Percentiles rank a stretch among this genome's conserved stretches.
Conservation (phyloP, 805 yeast genomes). For the Teunomyces stri region DNA sequence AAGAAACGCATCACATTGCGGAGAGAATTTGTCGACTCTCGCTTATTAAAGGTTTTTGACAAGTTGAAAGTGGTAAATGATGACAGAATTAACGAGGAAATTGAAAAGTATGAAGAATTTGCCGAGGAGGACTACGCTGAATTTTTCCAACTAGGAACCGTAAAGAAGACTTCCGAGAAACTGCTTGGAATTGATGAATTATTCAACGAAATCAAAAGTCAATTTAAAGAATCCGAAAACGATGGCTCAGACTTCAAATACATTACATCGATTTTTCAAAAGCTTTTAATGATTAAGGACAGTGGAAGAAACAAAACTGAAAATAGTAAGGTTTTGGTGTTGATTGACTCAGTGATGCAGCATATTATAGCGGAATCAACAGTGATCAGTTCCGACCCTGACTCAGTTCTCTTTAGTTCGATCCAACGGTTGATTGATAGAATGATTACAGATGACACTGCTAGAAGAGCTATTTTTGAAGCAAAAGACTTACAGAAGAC, state of each 20-base stretch:
- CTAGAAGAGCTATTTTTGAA: slow-evolving; percentile 33
- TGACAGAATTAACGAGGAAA: slow-evolving; percentile 32
- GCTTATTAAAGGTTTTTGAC: slow-evolving; percentile 34
- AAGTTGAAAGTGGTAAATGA: slow-evolving; percentile 31
- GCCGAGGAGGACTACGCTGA: slow-evolving; percentile 40
- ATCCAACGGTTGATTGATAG: slow-evolving; percentile 36
- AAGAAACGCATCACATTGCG: slow-evolving; percentile 30
- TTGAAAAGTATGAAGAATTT: slow-evolving; percentile 35
- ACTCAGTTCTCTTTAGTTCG: slow-evolving; percentile 27
- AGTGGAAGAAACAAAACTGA: slow-evolving; percentile 22
- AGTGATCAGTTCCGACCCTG: slow-evolving; percentile 21
- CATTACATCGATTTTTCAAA: slow-evolving; percentile 24
- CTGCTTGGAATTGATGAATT: slow-evolving; percentile 11
- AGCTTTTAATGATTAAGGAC: slow-evolving; percentile 24
- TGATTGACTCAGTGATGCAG: slow-evolving; percentile 31
- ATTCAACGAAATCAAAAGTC: slow-evolving; percentile 11
- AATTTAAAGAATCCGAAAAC: slow-evolving; percentile 4
- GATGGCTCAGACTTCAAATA: slow-evolving; percentile 8
- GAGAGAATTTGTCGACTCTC: slow-evolving; percentile 36
- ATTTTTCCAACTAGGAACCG: slow-evolving; percentile 11
- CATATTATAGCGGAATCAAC: slow-evolving; percentile 28
- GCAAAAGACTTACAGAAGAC: slow-evolving; percentile 21
- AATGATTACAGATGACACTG: slow-evolving; percentile 33
- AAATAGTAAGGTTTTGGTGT: slow-evolving; percentile 20
- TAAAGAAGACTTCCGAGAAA: slow-evolving; percentile 7